These are phyloP conservation scores for Verticillium klebahnii DNA, from an alignment of 2,329 filamentous ascomycete genomes.

Conservation along the genomic window DNA sequence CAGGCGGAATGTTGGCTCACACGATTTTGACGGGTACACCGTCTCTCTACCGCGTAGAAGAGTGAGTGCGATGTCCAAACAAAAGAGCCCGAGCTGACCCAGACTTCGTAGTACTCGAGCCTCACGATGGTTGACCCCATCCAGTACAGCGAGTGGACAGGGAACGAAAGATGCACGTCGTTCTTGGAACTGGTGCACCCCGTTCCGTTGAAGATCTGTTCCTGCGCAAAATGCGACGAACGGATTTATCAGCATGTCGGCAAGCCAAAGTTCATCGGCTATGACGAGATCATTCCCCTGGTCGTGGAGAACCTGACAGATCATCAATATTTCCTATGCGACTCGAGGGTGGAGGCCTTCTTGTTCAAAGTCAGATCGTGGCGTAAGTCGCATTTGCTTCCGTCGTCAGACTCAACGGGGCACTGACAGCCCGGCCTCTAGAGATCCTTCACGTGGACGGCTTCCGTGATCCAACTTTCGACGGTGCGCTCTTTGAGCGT, in stretches of 20 bases:
- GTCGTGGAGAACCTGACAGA: constrained; percentile 3
- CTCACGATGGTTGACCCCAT: constrained; percentile 1
- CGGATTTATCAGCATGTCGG: constrained; percentile 3
- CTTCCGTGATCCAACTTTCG: neutral
- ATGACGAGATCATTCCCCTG: neutral
- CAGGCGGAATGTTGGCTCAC: neutral
- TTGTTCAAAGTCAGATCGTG: constrained; percentile 13
- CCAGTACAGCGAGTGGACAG: constrained; percentile 1
- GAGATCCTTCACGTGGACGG: neutral
- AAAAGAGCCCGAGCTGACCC: neutral
- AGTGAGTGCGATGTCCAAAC: neutral
- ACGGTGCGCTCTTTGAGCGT: neutral
- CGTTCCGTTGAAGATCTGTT: constrained; percentile 7
- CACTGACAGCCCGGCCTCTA: neutral
- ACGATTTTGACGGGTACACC: constrained; percentile 9
- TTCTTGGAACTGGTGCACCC: neutral
- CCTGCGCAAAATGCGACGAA: constrained; percentile 5
- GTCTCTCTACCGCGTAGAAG: neutral
- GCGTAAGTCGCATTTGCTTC: constrained; percentile 4
- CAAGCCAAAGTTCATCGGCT: constrained; percentile 6
- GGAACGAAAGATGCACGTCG: neutral
- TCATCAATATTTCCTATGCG: constrained; percentile 14
- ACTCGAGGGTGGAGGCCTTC: constrained; percentile 8
- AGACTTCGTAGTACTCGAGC: neutral
- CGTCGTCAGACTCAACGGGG: neutral